These are phyloP conservation scores for Pyricularia sp. DNA, from an alignment of 2,329 filamentous ascomycete genomes.

Conservation along the genomic window DNA sequence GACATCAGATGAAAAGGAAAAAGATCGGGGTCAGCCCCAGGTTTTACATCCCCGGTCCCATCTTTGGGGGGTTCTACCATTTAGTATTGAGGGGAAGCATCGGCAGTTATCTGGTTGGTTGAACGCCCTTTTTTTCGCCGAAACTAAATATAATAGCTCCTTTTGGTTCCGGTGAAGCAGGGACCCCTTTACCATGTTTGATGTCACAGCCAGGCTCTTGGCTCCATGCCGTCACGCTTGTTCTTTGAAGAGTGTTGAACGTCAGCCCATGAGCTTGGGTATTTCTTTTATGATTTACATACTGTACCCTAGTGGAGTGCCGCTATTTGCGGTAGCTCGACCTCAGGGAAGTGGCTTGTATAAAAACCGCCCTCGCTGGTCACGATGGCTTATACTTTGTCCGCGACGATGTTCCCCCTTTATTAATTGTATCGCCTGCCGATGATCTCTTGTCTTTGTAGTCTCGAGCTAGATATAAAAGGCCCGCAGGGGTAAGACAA, in stretches of 20 bases:
- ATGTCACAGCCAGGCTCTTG: not conserved
- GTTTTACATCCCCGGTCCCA: not conserved
- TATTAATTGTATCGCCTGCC: not conserved
- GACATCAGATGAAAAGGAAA: not conserved
- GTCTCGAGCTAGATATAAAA: not conserved
- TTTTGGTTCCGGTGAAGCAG: not conserved
- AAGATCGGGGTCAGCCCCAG: not conserved
- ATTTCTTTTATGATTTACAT: not conserved
- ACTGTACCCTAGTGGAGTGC: not conserved
- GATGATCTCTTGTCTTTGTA: not conserved
- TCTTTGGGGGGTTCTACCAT: not conserved
- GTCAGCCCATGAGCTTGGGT: not conserved
- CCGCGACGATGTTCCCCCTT: not conserved
- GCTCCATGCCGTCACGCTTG: not conserved
- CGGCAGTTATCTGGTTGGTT: constrained; percentile 16
- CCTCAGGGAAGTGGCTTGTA: not conserved
- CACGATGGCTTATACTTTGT: not conserved
- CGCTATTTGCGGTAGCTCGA: not conserved
- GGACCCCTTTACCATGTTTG: too few relatives aligned
- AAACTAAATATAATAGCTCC: not conserved
- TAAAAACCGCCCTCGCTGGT: not conserved
- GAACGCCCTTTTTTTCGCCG: not conserved
- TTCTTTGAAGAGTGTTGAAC: not conserved
- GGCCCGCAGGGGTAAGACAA: too few relatives aligned
- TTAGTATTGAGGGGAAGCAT: constrained; percentile 2